Evolutionary conservation across 2,329 filamentous ascomycete genomes (phyloP).

Genomic region (Colletotrichum destructivum): DNA sequence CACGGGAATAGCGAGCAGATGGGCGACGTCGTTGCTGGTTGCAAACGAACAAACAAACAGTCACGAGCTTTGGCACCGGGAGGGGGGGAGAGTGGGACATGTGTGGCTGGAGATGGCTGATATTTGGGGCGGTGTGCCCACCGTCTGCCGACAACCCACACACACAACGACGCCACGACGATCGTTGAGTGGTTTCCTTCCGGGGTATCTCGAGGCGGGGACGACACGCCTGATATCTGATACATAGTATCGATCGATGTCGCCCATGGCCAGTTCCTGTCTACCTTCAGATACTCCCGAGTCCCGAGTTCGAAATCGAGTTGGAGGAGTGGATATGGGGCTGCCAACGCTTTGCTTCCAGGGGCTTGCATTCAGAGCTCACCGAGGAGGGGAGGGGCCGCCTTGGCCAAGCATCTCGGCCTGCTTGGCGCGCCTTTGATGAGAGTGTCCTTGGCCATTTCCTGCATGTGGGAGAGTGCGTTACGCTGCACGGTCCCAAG

Average conservation of each 20-base stretch:
- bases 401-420: background rate
- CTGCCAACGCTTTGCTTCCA: background rate
- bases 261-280: background rate
- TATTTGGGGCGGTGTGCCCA: conserved; percentile 1
- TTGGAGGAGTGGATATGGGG: background rate
- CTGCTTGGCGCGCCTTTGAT: background rate
- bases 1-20: background rate
- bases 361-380: background rate
- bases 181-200: background rate
- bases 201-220: background rate
- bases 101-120: conserved; percentile 8
- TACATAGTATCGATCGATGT: background rate
- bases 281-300: no score
- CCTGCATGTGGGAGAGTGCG: background rate
- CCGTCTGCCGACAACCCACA: background rate
- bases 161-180: background rate
- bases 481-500: background rate
- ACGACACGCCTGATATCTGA: background rate
- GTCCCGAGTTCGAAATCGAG: background rate
- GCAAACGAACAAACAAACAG: background rate
- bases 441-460: background rate
- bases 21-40: background rate
- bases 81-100: background rate
- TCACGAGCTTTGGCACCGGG: background rate
- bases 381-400: no score